These are phyloP conservation scores for Termitomyces sp. DNA, from an alignment of 768 basidiomycete species.

Conservation along the genomic window DNA sequence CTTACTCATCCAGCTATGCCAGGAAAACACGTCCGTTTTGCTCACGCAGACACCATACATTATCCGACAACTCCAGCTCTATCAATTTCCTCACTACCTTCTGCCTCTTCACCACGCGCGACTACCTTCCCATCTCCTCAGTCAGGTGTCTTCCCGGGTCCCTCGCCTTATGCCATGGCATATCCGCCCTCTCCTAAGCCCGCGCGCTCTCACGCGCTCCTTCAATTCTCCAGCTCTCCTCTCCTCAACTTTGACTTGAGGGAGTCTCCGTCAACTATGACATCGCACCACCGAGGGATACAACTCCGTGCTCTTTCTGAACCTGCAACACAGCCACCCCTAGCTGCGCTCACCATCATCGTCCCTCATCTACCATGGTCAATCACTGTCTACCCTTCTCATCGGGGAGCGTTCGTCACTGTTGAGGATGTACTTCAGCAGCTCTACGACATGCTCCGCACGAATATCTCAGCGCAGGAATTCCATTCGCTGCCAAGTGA, in stretches of 20 bases:
- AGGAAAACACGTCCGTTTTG: constrained; percentile 25
- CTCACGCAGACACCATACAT: constrained; percentile 19
- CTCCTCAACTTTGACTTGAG: constrained; percentile 28
- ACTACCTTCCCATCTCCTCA: not conserved
- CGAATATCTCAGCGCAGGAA: constrained; percentile 41
- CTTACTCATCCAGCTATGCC: constrained; percentile 7
- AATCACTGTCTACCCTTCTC: constrained; percentile 28
- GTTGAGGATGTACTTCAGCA: constrained; percentile 35
- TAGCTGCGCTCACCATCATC: constrained; percentile 26
- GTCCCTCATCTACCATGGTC: constrained; percentile 34
- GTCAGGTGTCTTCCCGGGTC: not conserved
- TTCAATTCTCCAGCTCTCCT: constrained; percentile 22
- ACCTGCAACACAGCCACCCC: constrained; percentile 34
- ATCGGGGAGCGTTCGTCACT: constrained; percentile 28
- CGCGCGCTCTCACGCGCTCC: constrained; percentile 24
- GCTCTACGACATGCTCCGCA: constrained; percentile 38
- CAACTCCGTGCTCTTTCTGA: constrained; percentile 28
- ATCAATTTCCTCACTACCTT: not conserved
- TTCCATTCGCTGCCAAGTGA: constrained; percentile 36
- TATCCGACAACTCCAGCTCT: not conserved
- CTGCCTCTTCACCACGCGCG: not conserved
- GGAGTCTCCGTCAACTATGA: constrained; percentile 26
- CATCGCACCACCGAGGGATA: constrained; percentile 21
- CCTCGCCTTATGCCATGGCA: not conserved
- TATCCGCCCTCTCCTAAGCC: not conserved